Evolutionary conservation across 306 rosid genomes (phyloP), one percentile per base, ranked within the genome.

Genomic region (Oemleria cerasiformis): DNA sequence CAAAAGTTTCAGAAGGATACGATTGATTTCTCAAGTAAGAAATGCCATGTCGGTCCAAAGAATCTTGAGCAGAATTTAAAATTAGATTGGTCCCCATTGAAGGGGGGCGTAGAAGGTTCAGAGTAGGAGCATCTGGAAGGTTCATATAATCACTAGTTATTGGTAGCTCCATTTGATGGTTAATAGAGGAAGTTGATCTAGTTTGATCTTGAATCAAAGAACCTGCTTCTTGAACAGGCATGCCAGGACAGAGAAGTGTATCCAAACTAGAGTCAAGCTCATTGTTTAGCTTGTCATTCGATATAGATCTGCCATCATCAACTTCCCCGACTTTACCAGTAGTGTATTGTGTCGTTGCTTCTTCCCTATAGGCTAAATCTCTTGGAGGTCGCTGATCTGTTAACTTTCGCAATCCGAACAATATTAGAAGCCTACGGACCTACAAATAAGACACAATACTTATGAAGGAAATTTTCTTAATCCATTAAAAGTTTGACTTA

Each of bases 381-480:
- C 51, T 75, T 41, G 47, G 66, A 44, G 71, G 75, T 54, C 19
- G 59, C 50, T 36, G 66, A 2, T 4, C 75, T 21, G 67, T 73
- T 34, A 74, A 39, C 80, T 34, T 87, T 68, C 72, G 80, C 57
- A 15, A 38, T 55, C 66, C 54, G 78, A 89, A 89, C 81, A 87
- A 72, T 44, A 44, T 3, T 17, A 89, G 71, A 72, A 89, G 90
- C 62, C 71, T 70, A 40, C 0, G 9, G 30, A 89, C 90, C 96
- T 89, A 74, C 78, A 80, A 20, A 71, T 55, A n/a, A 62, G 61
- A 73, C 13, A 63, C 34, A 70, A 56, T 44, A 68, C 36, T 39
- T 43, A 56, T 1, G 9, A 58, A 60, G 20, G 70, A 47, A 47
- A 43, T 15, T 23, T n/a, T n/a, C 13, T 51, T 50, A 62, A 53